A percentile compares a stretch with the other conserved stretches of the same genome.
Evolutionary conservation across 768 basidiomycete species (phyloP).

Genomic region (Zangia roseola): DNA sequence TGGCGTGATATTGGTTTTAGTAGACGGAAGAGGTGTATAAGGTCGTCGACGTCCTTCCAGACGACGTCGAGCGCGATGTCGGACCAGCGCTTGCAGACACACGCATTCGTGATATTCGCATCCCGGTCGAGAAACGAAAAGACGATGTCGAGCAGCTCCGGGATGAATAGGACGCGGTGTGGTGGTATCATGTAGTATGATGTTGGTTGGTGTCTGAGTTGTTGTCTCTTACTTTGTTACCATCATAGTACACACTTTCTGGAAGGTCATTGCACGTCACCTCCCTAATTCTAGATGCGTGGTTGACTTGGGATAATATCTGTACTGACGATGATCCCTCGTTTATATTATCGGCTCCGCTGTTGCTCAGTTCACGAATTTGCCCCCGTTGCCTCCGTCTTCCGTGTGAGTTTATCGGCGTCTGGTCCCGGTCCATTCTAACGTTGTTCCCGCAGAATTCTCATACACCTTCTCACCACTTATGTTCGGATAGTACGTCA

Average conservation of each 20-base stretch:
- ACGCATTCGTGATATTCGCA: constrained; percentile 45
- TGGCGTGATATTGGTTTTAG: constrained; percentile 43
- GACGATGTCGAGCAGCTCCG: constrained; percentile 59
- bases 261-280: no score
- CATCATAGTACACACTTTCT: no score
- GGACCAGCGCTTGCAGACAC: constrained; percentile 60
- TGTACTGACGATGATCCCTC: no score
- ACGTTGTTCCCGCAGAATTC: constrained; percentile 33
- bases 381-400: constrained; percentile 58
- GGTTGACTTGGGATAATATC: no score
- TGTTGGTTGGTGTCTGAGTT: no score
- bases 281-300: no score
- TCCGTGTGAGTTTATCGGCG: constrained; percentile 34
- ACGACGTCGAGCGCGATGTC: constrained; percentile 54
- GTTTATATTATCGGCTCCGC: constrained; percentile 59
- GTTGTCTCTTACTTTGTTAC: no score
- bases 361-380: constrained; percentile 56
- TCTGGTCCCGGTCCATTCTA: constrained; percentile 38
- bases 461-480: constrained; percentile 42
- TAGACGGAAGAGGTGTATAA: constrained; percentile 45
- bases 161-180: constrained; percentile 46
- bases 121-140: constrained; percentile 45
- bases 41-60: constrained; percentile 53
- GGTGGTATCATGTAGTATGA: no score
- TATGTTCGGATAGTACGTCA: constrained; percentile 30